Base-by-base conservation (phyloP, 2,329 filamentous ascomycete species). In the Pseudocercospora pini-densiflorae region DNA sequence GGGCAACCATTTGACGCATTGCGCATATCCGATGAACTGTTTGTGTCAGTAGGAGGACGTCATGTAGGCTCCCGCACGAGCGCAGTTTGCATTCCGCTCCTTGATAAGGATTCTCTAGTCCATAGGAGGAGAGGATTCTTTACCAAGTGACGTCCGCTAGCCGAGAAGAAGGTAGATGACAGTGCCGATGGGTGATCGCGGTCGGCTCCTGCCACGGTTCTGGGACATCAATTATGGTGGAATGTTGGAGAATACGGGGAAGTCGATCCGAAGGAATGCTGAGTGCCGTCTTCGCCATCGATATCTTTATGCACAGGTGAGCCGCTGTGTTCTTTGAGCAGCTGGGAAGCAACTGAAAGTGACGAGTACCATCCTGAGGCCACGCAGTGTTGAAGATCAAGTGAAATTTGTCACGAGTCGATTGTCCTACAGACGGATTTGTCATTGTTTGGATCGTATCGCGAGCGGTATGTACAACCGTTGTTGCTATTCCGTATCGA, bases 71-170 rank as follows among this genome's bases (percentile, higher is more conserved):
- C 5, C 45, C 45, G 45, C 45, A 10, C 19, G 19, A 49, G 23
- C 45, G n/a, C 19, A 21, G n/a, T 59, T 43, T 27, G 57, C 57
- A 59, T 59, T 59, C 57, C 57, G 36, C 5, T 24, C 23, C n/a
- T 27, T 59, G 57, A 59, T 59, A 59, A 59, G 57, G 31, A 59
- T 49, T 21, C 45, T 49, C 7, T 2, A 49, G 45, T 47, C 43
- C 57, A 43, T 59, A 33, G 31, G 24, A 59, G 19, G 16, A 33
- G 29, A 8, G 24, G 2, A 43, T 23, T 59, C 21, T 14, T 21
- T 59, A 59, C 33, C 57, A 49, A 49, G 19, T 49, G 45, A 49
- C 45, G 45, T 49, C 36, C 36, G 45, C 19, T 49, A 23, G 45
- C 45, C 45, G 23, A 21, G 23, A 21, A 21, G 45, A 24, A 24